Base-by-base conservation (phyloP, 768 basidiomycete genomes). In the Gautieria morchelliformis region DNA sequence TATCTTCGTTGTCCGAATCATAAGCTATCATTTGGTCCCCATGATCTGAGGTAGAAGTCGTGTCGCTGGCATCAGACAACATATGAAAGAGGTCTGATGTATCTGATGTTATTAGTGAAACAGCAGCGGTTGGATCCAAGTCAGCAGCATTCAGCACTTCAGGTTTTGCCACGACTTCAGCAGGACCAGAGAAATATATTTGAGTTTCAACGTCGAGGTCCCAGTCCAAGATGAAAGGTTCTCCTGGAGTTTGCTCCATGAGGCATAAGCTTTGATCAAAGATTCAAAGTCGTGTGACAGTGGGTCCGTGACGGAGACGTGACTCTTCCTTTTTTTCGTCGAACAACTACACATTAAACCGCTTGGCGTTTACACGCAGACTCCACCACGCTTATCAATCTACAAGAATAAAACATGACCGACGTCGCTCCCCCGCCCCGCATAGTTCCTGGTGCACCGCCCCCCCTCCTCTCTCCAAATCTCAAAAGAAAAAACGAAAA, bases 371-470 rank as follows among this genome's bases (percentile, higher is more conserved):
- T 27, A 27, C 48, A 49, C 48, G 48, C 48, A 49, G n/a, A n/a
- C 14, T 12, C 27, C 48, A 30, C 17, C 20, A 4, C 17, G 6
- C 24, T 49, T 12, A 14, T 24, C 32, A 22, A 49, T 44, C 42
- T 44, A 6, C 48, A 12, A 15, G 1, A 2, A 24, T 19, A 55
- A 57, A 39, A 48, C 32, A 57, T 57, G 56, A 46, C 48, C 37
- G 56, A 57, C 17, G 30, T 42, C 22, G 32, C 60, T 47, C 24
- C 60, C 32, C 39, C 63, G n/a, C 58, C 44, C 19, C 62, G 89
- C 57, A 66, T 87, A 60, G 77, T 92, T 58, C 89, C 89, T 24
- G 89, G 89, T 47, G 89, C 89, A 12, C 87, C 83, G 54, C 82
- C 84, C 80, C 83, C 44, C 63, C 75, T 5, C 72, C 82, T 0